These are phyloP conservation scores for Cyclotella choctawhatcheeana DNA, from an alignment of 108 stramenopile genomes.

Conservation along the genomic window DNA sequence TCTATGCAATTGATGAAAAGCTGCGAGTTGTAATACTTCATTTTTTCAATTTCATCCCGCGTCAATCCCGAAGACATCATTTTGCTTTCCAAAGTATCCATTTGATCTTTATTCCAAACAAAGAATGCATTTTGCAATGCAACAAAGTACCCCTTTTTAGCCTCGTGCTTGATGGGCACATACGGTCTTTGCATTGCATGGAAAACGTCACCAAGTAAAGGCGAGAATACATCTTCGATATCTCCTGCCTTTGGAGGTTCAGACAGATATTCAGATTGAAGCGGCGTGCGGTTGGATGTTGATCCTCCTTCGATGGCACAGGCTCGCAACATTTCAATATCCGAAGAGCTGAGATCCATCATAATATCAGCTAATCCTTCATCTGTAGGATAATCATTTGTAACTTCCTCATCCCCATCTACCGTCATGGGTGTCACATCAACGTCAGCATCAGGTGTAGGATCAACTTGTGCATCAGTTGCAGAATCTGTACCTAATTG, in stretches of 20 bases:
- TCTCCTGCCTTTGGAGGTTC: slow-evolving; percentile 16
- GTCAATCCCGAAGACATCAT: not conserved
- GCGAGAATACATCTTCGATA: slow-evolving; percentile 9
- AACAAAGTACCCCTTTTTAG: slow-evolving; percentile 15
- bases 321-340: too few relatives aligned
- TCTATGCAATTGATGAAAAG: slow-evolving; percentile 12
- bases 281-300: too few relatives aligned
- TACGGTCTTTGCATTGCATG: slow-evolving; percentile 31
- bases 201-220: slow-evolving; percentile 33
- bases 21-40: slow-evolving; percentile 7
- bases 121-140: slow-evolving; percentile 19
- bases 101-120: slow-evolving; percentile 8
- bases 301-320: too few relatives aligned
- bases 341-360: too few relatives aligned
- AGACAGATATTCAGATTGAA: slow-evolving; percentile 15
- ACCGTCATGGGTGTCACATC: too few relatives aligned
- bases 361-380: too few relatives aligned
- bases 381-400: too few relatives aligned
- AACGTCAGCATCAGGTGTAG: too few relatives aligned
- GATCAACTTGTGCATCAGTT: too few relatives aligned
- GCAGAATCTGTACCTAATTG: too few relatives aligned
- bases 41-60: slow-evolving; percentile 1
- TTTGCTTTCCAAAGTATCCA: not conserved
- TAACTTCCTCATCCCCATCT: too few relatives aligned
- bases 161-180: slow-evolving; percentile 2